Base-by-base conservation (phyloP, 768 basidiomycete species). In the Hericium coralloides region DNA sequence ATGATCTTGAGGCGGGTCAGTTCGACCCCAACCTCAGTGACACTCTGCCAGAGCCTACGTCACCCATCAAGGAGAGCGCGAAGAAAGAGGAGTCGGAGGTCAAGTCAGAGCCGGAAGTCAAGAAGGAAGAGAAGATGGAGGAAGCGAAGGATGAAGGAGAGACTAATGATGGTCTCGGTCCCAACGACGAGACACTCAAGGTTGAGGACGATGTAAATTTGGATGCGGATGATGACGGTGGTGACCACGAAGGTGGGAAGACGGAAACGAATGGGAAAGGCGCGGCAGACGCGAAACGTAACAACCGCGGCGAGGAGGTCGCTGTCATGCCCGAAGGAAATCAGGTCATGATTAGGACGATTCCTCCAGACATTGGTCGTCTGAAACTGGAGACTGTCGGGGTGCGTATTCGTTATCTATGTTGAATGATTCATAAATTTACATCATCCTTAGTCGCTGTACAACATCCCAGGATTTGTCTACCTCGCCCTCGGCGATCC, bases 401-500 rank as follows among this genome's bases (percentile, higher is more conserved):
- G 70, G 49, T 53, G 55, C 47, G 58, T 2, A 47, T 41, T 55
- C 52, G 56, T 17, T 49, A 60, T 55, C 55, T 14, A 14, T 23
- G 18, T 60, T 57, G 39, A 59, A 45, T 52, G 23, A 26, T 49
- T 18, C 31, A 48, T 45, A 47, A 53, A 53, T 60, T 63, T 49
- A 52, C 38, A 51, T 62, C 45, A 22, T 61, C 37, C 55, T 1
- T 60, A 97, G 95, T 82, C 87, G 38, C 89, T 89, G 65, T 73
- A 77, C 57, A 83, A 81, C 63, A 75, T 92, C 55, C 79, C 86
- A 4, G 95, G 94, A 2, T 98, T 85, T 68, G 75, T 90, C 49
- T 89, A 95, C 70, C 80, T 98, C 15, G 93, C 93, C 9, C 73
- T 98, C 0, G 92, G 92, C 25, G 95, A 98, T 62, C 95, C 95